Base-by-base conservation (phyloP, 805 yeast genomes). In the Candida wancherniae region DNA sequence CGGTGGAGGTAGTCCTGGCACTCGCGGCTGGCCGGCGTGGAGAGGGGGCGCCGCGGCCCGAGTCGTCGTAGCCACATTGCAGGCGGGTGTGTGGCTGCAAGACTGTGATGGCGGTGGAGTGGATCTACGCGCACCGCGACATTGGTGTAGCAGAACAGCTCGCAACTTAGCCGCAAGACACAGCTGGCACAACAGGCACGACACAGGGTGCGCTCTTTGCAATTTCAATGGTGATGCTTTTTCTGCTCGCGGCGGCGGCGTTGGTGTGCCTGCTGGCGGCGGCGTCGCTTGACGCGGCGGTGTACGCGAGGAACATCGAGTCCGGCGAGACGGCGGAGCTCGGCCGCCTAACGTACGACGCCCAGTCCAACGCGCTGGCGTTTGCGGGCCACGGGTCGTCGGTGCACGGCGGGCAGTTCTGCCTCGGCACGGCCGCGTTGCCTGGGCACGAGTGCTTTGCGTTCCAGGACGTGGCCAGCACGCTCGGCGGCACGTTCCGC, bases 361-460 rank as follows among this genome's bases (percentile, higher is more conserved):
- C 24, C 5, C 39, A 26, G 1, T 21, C 22, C 10, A 22, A 15
- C 5, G 26, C 15, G 10, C 42, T 43, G 3, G 10, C 24, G 7
- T 51, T 48, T 29, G 15, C 23, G 16, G 26, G 35, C 21, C n/a
- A n/a, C n/a, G 18, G 22, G 3, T 6, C 24, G 11, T 15, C 19
- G 11, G 4, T 34, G 8, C 28, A 26, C 5, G 22, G 14, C 7
- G 49, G 45, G 9, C 45, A 27, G 6, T 48, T 49, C 36, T 56
- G 61, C 28, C 27, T 61, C 26, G 67, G 69, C 9, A 59, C 69
- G 15, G 35, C 42, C 5, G 61, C 55, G 29, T 24, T 60, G 5
- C 34, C 42, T 5, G 36, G 45, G 31, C 49, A 50, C 18, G 58
- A 50, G n/a, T 64, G 70, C 31, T 60, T 65, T 33, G 35, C 51